Percentiles rank a stretch among this genome's conserved stretches.
These are phyloP conservation scores for Tolypocladium paradoxum DNA, from an alignment of 2,329 filamentous ascomycete genomes.

Conservation along the genomic window DNA sequence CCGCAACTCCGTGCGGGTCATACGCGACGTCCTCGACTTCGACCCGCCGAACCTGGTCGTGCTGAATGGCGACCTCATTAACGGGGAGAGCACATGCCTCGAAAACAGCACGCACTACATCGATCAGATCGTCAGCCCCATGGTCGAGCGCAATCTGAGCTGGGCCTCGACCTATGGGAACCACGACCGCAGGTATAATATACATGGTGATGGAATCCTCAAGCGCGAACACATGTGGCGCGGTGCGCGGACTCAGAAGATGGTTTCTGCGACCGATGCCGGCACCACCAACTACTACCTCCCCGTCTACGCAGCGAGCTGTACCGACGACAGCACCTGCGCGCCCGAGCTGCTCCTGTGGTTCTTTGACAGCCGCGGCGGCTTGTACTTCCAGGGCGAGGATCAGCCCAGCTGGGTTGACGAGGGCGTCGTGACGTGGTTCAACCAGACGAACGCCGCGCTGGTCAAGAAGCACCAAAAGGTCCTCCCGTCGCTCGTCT, in stretches of 20 bases:
- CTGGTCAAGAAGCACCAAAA: conserved; percentile 14
- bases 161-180: conserved; percentile 67
- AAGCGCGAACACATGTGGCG: conserved; percentile 27
- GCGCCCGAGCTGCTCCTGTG: conserved; percentile 44
- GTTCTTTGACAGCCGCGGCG: conserved; percentile 64
- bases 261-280: conserved; percentile 23
- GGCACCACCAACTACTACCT: conserved; percentile 38
- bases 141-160: conserved; percentile 41
- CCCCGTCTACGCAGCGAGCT: conserved; percentile 28
- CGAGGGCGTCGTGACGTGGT: conserved; percentile 32
- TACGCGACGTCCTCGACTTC: conserved; percentile 44
- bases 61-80: conserved; percentile 61
- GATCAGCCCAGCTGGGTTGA: conserved; percentile 35
- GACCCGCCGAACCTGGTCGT: conserved; percentile 53
- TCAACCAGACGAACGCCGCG: conserved; percentile 18
- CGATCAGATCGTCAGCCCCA: conserved; percentile 46
- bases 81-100: conserved; percentile 49
- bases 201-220: conserved; percentile 36
- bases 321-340: conserved; percentile 17
- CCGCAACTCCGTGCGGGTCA: conserved; percentile 42
- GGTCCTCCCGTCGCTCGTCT: conserved; percentile 32
- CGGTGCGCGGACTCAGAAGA: conserved; percentile 27
- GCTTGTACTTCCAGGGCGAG: conserved; percentile 34
- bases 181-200: conserved; percentile 52
- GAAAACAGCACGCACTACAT: conserved; percentile 46